Evolutionary conservation across 139 green algal species (phyloP).

Genomic region (Coelastrella sp.): DNA sequence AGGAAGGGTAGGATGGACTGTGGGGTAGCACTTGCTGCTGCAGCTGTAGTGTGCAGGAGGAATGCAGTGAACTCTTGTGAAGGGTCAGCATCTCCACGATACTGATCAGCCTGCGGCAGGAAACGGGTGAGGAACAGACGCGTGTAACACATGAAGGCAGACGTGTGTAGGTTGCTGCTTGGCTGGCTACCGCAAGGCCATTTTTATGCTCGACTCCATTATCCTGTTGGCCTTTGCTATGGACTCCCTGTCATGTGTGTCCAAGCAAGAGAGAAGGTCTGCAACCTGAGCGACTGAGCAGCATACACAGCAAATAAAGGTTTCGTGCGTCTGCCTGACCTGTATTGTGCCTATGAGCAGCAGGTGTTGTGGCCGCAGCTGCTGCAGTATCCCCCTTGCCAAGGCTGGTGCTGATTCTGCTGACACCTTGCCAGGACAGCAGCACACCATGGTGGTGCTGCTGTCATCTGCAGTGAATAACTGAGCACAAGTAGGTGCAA

Average conservation of each 20-base stretch:
- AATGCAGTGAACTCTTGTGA: conserved; percentile 54
- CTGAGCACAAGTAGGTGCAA: background rate
- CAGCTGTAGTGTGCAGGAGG: conserved; percentile 17
- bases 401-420: conserved; percentile 46
- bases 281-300: no score
- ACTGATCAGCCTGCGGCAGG: conserved; percentile 38
- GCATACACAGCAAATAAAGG: no score
- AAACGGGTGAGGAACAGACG: background rate
- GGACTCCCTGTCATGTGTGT: no score
- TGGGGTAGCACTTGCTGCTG: background rate
- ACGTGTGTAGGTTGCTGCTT: background rate
- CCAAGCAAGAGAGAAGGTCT: no score
- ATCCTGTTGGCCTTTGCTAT: no score
- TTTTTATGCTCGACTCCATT: background rate
- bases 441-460: conserved; percentile 41
- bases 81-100: conserved; percentile 44
- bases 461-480: background rate
- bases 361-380: conserved; percentile 28
- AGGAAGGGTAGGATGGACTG: conserved; percentile 34
- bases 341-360: conserved; percentile 25
- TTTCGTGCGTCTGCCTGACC: background rate
- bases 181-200: background rate
- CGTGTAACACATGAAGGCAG: background rate
- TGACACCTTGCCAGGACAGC: conserved; percentile 40
- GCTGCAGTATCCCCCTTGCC: conserved; percentile 43